phyloP scores from a whole-genome alignment of 2,329 filamentous ascomycete genomes.

The Phyllosticta paracitricarpa region DNA sequence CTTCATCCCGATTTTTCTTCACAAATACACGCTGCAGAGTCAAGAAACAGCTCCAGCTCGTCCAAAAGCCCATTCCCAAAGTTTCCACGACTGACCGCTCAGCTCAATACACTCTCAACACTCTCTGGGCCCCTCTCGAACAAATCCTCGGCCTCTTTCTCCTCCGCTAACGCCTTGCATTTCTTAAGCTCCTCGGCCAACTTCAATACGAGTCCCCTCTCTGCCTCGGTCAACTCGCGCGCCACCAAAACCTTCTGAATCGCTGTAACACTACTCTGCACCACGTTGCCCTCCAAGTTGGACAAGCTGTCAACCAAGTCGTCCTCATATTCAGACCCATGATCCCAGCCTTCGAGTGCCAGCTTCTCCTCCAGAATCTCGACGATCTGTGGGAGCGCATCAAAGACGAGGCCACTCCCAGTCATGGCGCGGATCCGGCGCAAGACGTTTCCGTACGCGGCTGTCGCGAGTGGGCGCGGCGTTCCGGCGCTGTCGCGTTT shows the following conservation, averaged over 20 bases:
- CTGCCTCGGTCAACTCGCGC: slow-evolving; percentile 13
- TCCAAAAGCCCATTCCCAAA: too few species aligned
- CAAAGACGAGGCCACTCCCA: slow-evolving; percentile 24
- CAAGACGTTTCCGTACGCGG: neutral
- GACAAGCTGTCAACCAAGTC: neutral
- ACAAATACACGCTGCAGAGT: neutral
- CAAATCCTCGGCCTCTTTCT: neutral
- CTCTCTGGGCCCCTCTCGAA: neutral
- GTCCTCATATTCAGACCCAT: neutral
- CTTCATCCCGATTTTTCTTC: too few species aligned
- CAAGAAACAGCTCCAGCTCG: too few species aligned
- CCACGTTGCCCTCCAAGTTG: slow-evolving; percentile 26
- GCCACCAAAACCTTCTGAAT: slow-evolving; percentile 23
- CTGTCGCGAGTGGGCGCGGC: slow-evolving; percentile 15
- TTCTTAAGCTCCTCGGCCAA: neutral
- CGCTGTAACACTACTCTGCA: slow-evolving; percentile 26
- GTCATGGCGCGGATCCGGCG: slow-evolving; percentile 22
- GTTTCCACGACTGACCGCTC: neutral
- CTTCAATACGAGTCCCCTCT: slow-evolving; percentile 9
- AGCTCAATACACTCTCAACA: neutral
- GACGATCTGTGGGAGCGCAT: slow-evolving; percentile 15
- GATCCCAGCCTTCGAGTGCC: slow-evolving; percentile 17
- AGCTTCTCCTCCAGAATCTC: neutral
- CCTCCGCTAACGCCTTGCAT: neutral
- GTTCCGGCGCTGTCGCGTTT: neutral